A percentile compares a stretch with the other conserved stretches of the same genome.
phyloP scores from a whole-genome alignment of 177 flowering plant genomes.

The Vitis hybrid region DNA sequence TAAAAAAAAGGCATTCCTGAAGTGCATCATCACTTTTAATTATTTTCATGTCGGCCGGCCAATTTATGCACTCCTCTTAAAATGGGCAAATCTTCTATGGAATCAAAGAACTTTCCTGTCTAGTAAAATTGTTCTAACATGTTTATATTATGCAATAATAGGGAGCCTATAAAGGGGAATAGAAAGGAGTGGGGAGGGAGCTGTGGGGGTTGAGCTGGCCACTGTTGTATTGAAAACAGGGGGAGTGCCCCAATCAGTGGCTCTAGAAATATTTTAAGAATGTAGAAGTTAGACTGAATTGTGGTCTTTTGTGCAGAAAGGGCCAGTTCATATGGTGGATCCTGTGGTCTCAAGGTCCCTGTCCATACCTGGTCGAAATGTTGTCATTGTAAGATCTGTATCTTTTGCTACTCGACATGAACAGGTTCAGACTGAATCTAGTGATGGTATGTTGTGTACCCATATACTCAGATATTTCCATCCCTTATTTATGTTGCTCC shows the following conservation, averaged over 20 bases:
- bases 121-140: too few species aligned
- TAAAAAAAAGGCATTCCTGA: too few species aligned
- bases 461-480: background rate
- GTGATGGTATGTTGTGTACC: slow-evolving; percentile 45
- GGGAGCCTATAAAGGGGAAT: too few species aligned
- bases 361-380: slow-evolving; percentile 68
- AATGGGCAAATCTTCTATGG: too few species aligned
- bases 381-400: slow-evolving; percentile 69
- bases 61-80: too few species aligned
- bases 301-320: slow-evolving; percentile 47
- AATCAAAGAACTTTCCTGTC: too few species aligned
- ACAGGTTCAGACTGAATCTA: slow-evolving; percentile 26
- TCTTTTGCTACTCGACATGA: slow-evolving; percentile 49
- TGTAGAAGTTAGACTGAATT: slow-evolving; percentile 1
- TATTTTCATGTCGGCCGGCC: too few species aligned
- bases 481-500: slow-evolving; percentile 3
- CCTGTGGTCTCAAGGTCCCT: slow-evolving; percentile 63
- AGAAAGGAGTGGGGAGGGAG: too few species aligned
- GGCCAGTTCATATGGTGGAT: slow-evolving; percentile 22
- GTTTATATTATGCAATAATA: too few species aligned
- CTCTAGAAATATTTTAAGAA: background rate
- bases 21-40: too few species aligned
- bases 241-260: background rate
- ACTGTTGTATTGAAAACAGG: background rate
- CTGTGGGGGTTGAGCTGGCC: too few species aligned